Evolutionary conservation across 2,329 filamentous ascomycete genomes (phyloP), one percentile per base, ranked within the genome.

Genomic region (Metarhizium robertsii): DNA sequence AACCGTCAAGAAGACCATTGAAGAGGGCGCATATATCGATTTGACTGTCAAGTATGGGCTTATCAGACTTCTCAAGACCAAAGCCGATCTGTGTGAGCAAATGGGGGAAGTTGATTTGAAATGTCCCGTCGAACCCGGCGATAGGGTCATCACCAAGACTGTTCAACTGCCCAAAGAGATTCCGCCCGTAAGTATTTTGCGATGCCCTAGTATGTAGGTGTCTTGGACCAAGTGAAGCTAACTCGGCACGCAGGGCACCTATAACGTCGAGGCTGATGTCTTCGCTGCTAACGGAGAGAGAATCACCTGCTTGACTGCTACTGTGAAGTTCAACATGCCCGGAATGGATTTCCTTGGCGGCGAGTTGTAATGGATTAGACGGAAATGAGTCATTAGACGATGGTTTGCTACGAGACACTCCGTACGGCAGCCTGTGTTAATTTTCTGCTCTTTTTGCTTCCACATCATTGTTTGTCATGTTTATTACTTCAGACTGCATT

Each of bases 1-100:
- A 56, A 82, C 75, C n/a, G 80, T 97, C 60, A 80, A 79, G 62
- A 73, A 95, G 66, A 73, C 79, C 53, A 84, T 99, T 61, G 80
- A 84, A 55, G 70, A 90, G 57, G 92, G 90, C 57, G 90, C 92
- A 58, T 90, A 88, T 64, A 87, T 96, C 59, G 78, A 86, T 50
- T 71, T 99, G 45, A 81, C 85, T 62, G 92, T 99, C 74, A 96
- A 96, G 75, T 96, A 95, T 71, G 92, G 92, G 58, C 79, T 96
- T 61, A 96, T 99, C 71, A 88, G 85, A 55, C 81, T 99, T 61
- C 84, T 99, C 71, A 89, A 82, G 71, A 88, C 88, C 61, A 81
- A 79, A 62, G 85, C 86, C 65, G 87, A 96, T 67, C 81, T 97
- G 42, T 99, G 94, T 77, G 88, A 96, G 58, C 87, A 95, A 70